Evolutionary conservation across 192 early-diverging fungal genomes (phyloP).

Genomic region (Borealophlyctis nickersoniae): DNA sequence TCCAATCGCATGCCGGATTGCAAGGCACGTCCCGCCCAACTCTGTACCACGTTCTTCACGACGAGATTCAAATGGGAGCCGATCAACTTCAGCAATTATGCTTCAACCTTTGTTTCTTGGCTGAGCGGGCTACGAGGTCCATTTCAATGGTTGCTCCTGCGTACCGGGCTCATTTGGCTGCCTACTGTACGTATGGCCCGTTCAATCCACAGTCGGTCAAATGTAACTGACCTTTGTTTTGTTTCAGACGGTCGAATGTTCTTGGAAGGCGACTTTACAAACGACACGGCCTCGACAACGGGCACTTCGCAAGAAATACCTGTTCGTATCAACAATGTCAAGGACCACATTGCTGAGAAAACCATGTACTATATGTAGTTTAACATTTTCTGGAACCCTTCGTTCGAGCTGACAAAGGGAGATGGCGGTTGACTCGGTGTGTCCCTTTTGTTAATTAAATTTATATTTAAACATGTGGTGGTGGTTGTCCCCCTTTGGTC

Average conservation of each 20-base stretch:
- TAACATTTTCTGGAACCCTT: too few relatives aligned
- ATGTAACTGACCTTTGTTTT: neutral
- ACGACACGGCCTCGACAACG: constrained; percentile 12
- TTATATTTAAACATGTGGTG: too few relatives aligned
- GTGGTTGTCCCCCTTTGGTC: too few relatives aligned
- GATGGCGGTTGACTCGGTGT: too few relatives aligned
- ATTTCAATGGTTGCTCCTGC: constrained; percentile 84
- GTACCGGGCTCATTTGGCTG: constrained; percentile 86
- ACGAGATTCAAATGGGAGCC: constrained; percentile 74
- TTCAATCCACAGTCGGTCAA: neutral
- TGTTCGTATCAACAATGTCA: constrained; percentile 16
- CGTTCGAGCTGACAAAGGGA: too few relatives aligned
- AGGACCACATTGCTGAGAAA: constrained; percentile 19
- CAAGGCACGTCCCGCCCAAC: constrained; percentile 88
- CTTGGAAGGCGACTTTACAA: constrained; percentile 27
- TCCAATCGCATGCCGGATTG: constrained; percentile 80
- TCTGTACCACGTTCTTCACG: constrained; percentile 83
- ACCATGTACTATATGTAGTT: constrained; percentile 41
- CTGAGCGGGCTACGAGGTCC: constrained; percentile 71
- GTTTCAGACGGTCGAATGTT: constrained; percentile 33
- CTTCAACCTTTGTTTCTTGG: constrained; percentile 79
- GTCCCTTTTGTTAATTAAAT: too few relatives aligned
- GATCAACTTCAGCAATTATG: constrained; percentile 84
- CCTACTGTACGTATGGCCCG: constrained; percentile 48
- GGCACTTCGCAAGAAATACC: constrained; percentile 17